Evolutionary conservation across 148 eudicot species (phyloP).

Genomic region (Agrostemma githago): DNA sequence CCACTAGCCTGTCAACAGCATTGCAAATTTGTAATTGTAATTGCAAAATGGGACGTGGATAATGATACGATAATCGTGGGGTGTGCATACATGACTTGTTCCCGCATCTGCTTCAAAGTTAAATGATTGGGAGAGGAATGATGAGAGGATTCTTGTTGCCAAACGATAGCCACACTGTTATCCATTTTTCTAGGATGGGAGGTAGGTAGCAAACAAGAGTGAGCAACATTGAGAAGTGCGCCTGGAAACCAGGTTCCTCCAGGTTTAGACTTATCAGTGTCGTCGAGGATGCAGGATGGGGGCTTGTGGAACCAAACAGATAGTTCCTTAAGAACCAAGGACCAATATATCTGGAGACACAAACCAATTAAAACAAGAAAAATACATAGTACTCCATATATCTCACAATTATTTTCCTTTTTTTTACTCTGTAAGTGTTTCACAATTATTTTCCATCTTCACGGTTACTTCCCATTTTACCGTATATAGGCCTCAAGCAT

Average conservation of each 20-base stretch:
- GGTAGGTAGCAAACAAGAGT: conserved; percentile 66
- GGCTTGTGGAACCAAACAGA: conserved; percentile 50
- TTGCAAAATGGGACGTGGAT: not conserved
- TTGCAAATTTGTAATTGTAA: not conserved
- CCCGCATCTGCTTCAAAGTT: conserved; percentile 61
- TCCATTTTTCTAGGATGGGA: conserved; percentile 51
- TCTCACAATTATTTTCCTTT: no score
- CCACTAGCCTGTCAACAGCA: conserved; percentile 58
- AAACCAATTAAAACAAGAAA: not conserved
- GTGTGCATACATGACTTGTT: conserved; percentile 71
- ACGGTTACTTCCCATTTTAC: no score
- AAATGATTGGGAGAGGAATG: conserved; percentile 43
- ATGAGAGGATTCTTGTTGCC: conserved; percentile 70
- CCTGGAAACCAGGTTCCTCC: conserved; percentile 95
- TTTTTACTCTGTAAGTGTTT: no score
- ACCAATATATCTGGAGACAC: conserved; percentile 63
- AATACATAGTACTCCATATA: no score
- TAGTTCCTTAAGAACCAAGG: conserved; percentile 56
- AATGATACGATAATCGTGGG: not conserved
- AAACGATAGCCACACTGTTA: conserved; percentile 54
- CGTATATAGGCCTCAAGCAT: no score
- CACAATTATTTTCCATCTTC: no score
- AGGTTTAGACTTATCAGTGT: conserved; percentile 51
- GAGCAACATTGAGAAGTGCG: conserved; percentile 68
- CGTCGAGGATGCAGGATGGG: conserved; percentile 68